Evolutionary conservation across 108 stramenopile genomes (phyloP).

Genomic region (Pseudonitzschia multistriata): DNA sequence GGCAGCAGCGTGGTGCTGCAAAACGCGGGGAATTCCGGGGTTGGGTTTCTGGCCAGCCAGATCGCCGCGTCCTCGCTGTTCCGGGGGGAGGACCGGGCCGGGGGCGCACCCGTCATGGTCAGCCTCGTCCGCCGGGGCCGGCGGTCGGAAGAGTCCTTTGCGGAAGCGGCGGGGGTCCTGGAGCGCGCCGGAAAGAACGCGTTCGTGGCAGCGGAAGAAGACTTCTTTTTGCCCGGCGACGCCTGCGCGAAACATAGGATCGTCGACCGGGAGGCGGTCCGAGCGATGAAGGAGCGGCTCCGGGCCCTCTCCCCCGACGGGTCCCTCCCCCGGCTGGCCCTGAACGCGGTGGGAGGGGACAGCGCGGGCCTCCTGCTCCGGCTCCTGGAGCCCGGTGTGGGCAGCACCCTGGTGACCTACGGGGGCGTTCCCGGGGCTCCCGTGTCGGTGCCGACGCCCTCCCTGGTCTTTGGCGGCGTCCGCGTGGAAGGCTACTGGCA

Average conservation of each 20-base stretch:
- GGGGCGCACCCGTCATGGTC: constrained; percentile 8
- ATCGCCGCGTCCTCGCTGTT: constrained; percentile 22
- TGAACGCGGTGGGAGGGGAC: constrained; percentile 54
- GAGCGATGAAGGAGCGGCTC: constrained; percentile 18
- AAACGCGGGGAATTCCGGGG: constrained; percentile 59
- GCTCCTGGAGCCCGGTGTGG: constrained; percentile 11
- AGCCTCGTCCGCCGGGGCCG: constrained; percentile 44
- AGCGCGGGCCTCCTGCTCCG: constrained; percentile 28
- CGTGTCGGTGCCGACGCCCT: constrained; percentile 34
- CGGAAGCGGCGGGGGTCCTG: constrained; percentile 31
- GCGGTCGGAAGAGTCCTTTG: constrained; percentile 19
- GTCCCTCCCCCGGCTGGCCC: constrained; percentile 34
- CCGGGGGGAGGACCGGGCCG: not conserved
- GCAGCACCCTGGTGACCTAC: constrained; percentile 51
- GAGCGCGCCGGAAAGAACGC: constrained; percentile 23
- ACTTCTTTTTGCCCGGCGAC: constrained; percentile 8
- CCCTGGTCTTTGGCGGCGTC: constrained; percentile 46
- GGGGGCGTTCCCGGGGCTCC: constrained; percentile 55
- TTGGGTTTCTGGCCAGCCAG: constrained; percentile 49
- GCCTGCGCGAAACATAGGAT: not conserved
- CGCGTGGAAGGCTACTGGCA: constrained; percentile 51
- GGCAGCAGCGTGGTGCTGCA: constrained; percentile 34
- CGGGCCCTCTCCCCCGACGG: constrained; percentile 21
- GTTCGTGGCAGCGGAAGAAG: constrained; percentile 36
- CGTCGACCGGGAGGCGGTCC: constrained; percentile 7